Evolutionary conservation across 129 eudicot genomes (phyloP).

Genomic region (Scalesia atractyloides): DNA sequence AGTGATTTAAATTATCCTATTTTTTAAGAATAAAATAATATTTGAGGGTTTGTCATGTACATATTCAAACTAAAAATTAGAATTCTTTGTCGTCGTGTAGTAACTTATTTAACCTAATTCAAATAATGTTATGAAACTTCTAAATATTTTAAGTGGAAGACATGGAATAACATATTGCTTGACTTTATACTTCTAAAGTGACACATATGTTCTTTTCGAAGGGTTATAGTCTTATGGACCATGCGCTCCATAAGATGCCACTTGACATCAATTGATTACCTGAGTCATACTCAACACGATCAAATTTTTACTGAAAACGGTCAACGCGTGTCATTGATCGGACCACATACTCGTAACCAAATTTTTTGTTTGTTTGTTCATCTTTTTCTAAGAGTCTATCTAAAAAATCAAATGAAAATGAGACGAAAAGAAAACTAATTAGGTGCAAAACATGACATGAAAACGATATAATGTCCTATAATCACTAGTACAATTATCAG

Average conservation of each 20-base stretch:
- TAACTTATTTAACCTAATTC: not conserved
- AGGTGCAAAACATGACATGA: not conserved
- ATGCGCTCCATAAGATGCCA: conserved; percentile 3
- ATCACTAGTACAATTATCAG: not conserved
- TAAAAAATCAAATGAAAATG: not conserved
- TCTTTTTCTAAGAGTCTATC: not conserved
- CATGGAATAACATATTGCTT: not conserved
- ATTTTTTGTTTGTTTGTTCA: not conserved
- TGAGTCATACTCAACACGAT: not conserved
- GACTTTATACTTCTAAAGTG: not conserved
- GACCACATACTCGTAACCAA: not conserved
- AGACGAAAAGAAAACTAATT: not conserved
- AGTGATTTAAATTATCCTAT: too few species aligned
- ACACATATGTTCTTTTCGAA: not conserved
- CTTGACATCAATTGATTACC: conserved; percentile 6
- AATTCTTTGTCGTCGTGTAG: not conserved
- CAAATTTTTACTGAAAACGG: not conserved
- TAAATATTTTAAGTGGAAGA: not conserved
- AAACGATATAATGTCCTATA: not conserved
- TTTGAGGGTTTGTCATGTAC: too few species aligned
- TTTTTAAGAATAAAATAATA: too few species aligned
- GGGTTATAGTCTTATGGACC: conserved; percentile 14
- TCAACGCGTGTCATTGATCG: not conserved
- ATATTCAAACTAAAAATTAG: too few species aligned
- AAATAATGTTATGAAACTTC: not conserved